Evolutionary conservation across 179 eudicot genomes (phyloP).

Genomic region (Silene coronaria): DNA sequence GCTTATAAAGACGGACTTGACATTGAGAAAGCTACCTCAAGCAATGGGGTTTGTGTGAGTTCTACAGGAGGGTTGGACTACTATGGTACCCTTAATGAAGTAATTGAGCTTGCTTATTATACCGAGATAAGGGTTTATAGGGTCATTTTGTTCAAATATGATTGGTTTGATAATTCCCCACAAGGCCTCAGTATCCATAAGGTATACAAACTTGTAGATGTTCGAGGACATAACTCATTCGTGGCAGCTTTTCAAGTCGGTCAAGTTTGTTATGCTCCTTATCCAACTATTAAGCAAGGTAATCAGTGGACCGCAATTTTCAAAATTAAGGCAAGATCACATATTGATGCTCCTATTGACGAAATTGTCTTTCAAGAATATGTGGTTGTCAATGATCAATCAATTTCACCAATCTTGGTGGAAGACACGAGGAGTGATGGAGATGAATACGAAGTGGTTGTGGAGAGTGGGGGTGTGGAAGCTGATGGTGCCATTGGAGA

Average conservation of each 20-base stretch:
- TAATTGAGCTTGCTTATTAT: too few relatives aligned
- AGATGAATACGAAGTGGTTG: not conserved
- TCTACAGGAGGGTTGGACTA: not conserved
- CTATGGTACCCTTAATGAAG: too few relatives aligned
- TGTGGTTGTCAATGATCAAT: not conserved
- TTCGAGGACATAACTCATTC: not conserved
- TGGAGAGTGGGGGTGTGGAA: not conserved
- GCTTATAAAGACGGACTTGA: not conserved
- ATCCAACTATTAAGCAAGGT: too few relatives aligned
- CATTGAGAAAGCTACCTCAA: not conserved
- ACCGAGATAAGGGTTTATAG: not conserved
- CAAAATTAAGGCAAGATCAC: not conserved
- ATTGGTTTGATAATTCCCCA: not conserved
- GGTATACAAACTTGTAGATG: not conserved
- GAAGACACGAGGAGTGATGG: not conserved
- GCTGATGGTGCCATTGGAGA: not conserved
- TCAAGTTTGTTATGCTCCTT: too few relatives aligned
- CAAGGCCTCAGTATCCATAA: not conserved
- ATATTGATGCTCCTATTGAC: not conserved
- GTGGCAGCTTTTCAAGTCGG: not conserved
- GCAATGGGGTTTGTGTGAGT: conserved; percentile 5
- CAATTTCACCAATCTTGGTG: not conserved
- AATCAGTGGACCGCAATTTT: not conserved
- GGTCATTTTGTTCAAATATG: conserved; percentile 5
- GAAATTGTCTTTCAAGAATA: conserved; percentile 1